phyloP scores from a whole-genome alignment of 257 asterid genomes.

The Przewalskia tangutica region DNA sequence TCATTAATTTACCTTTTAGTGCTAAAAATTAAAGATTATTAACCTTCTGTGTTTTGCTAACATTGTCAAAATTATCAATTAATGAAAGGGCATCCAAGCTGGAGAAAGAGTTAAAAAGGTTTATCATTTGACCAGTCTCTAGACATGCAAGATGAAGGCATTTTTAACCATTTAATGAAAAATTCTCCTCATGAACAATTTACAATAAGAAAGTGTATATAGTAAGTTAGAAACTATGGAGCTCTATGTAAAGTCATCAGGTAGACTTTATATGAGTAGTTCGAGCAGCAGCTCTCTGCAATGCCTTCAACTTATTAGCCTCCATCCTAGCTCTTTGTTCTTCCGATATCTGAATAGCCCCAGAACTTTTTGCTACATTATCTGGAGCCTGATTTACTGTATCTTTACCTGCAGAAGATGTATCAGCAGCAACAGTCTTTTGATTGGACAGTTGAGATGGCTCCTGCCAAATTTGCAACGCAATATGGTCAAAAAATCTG shows the following conservation, averaged over 20 bases:
- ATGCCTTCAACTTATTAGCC: constrained; percentile 62
- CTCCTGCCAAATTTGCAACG: constrained; percentile 28
- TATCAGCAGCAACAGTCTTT: constrained; percentile 13
- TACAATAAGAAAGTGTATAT: not conserved
- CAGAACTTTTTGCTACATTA: constrained; percentile 8
- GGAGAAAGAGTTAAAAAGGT: not conserved
- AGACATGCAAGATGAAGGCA: not conserved
- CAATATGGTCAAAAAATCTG: not conserved
- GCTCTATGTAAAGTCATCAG: not conserved
- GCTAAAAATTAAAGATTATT: not conserved
- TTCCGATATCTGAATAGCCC: constrained; percentile 33
- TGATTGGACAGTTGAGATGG: constrained; percentile 12
- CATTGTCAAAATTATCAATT: not conserved
- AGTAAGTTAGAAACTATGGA: not conserved
- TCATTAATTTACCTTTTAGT: not conserved
- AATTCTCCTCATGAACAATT: not conserved
- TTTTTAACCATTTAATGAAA: not conserved
- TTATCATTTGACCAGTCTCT: not conserved
- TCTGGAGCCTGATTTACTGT: constrained; percentile 2
- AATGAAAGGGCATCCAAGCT: not conserved
- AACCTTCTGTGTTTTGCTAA: not conserved
- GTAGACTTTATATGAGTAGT: constrained; percentile 2
- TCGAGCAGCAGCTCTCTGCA: constrained; percentile 75
- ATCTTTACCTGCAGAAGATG: constrained; percentile 15
- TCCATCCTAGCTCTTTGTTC: constrained; percentile 72